Evolutionary conservation across 139 green algal genomes (phyloP), one percentile per base, ranked within the genome.

Genomic region (Volvox reticuliferus): DNA sequence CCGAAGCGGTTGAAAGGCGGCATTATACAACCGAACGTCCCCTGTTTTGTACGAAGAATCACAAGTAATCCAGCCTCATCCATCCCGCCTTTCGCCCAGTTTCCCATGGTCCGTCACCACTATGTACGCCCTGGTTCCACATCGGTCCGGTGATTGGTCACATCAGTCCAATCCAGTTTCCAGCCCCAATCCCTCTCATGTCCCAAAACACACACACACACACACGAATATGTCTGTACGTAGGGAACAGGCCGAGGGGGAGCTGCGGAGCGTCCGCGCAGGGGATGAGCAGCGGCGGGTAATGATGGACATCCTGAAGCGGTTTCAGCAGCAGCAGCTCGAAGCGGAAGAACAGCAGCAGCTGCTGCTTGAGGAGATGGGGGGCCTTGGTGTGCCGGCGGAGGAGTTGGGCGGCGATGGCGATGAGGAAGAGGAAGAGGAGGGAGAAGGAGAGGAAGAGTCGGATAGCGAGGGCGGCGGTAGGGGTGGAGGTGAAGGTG

Each of bases 241-340:
- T 55, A 55, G 96, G 79, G 94, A 97, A 30, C 91, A 93, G 20
- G 95, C 93, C 1, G 88, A 86, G 30, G 86, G 80, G 16, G 90
- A 97, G 90, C 88, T 97, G 71, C 88, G 75, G 20, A 84, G 65
- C 24, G 93, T 91, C 0, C 82, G 24, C 1, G 94, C 93, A 14
- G 91, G 85, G 0, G 78, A 93, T 21, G 90, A 94, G 12, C 89
- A 97, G 86, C 83, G 85, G 73, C 79, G 67, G 50, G 36, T n/a
- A 13, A 96, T 97, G 94, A 24, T 93, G 77, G 82, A 95, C 1
- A 96, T 97, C n/a, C 88, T 97, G 77, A 68, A 92, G 83, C 93
- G 94, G 20, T 37, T 96, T n/a, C 93, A 96, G 19, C 28, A 94
- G 16, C 76, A 92, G 77, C 61, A 92, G 73, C 21, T 69, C 65